These are phyloP conservation scores for Euphorbia peplus DNA, from an alignment of 345 rosid genomes.

Conservation along the genomic window DNA sequence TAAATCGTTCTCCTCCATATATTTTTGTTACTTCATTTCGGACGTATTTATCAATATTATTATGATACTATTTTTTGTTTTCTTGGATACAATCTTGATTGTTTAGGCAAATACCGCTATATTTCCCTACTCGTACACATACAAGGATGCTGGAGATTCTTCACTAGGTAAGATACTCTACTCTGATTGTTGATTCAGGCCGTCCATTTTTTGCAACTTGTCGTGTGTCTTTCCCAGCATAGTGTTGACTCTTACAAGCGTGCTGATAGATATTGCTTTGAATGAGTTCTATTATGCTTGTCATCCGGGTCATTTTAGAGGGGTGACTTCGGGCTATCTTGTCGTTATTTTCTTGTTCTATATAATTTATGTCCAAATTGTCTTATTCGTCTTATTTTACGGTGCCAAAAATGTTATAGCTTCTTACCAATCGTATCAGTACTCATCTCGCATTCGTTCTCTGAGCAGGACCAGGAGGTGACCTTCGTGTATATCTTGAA, in stretches of 20 bases:
- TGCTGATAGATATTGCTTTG: background rate
- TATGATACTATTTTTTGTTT: constrained; percentile 8
- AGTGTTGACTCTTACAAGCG: background rate
- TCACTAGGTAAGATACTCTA: constrained; percentile 59
- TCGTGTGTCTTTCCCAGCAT: background rate
- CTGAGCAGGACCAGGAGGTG: constrained; percentile 68
- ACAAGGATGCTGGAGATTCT: constrained; percentile 42
- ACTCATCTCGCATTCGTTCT: background rate
- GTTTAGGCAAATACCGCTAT: constrained; percentile 64
- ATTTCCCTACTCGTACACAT: constrained; percentile 61
- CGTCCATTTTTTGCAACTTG: constrained; percentile 4
- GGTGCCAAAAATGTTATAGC: background rate
- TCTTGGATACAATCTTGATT: constrained; percentile 14
- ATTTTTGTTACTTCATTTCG: background rate
- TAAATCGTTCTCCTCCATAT: background rate
- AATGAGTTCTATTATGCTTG: background rate
- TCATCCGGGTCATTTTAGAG: background rate
- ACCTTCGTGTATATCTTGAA: constrained; percentile 70
- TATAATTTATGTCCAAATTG: background rate
- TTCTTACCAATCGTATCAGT: background rate
- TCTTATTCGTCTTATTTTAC: background rate
- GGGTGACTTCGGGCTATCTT: background rate
- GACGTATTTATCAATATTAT: background rate
- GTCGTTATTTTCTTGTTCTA: background rate
- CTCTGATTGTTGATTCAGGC: background rate